Evolutionary conservation across 2,329 filamentous ascomycete genomes (phyloP).

Genomic region (Fusarium staphyleae): DNA sequence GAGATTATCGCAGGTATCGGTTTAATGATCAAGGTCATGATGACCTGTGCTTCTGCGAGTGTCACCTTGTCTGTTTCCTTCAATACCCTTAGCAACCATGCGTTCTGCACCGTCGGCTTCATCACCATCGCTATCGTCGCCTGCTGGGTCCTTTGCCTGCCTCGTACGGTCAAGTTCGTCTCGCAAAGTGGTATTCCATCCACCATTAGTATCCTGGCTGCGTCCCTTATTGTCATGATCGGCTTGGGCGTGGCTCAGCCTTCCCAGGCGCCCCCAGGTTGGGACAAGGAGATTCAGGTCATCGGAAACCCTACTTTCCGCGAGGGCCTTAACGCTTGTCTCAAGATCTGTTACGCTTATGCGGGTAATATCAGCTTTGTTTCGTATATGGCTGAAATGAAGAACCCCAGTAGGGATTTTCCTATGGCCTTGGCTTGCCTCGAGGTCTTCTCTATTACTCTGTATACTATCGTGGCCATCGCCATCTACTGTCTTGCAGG

Average conservation of each 20-base stretch:
- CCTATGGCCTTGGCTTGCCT: constrained; percentile 43
- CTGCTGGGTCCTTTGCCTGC: constrained; percentile 67
- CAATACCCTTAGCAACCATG: constrained; percentile 68
- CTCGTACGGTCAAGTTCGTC: constrained; percentile 63
- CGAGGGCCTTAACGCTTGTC: constrained; percentile 37
- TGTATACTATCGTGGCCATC: constrained; percentile 46
- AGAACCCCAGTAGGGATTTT: constrained; percentile 44
- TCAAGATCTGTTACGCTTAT: constrained; percentile 43
- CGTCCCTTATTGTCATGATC: constrained; percentile 44
- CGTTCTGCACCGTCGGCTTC: constrained; percentile 69
- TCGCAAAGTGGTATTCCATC: constrained; percentile 40
- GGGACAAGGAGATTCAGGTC: constrained; percentile 37
- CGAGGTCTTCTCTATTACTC: constrained; percentile 44
- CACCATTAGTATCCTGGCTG: constrained; percentile 38
- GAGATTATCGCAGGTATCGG: constrained; percentile 56
- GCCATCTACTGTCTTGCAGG: constrained; percentile 45
- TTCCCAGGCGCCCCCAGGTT: constrained; percentile 33
- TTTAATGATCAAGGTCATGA: constrained; percentile 74
- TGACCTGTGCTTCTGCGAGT: constrained; percentile 71
- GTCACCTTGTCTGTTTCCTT: constrained; percentile 70
- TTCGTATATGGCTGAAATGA: constrained; percentile 46
- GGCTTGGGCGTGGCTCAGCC: constrained; percentile 36
- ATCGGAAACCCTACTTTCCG: constrained; percentile 38
- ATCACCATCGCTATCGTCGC: constrained; percentile 66
- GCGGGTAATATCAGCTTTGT: constrained; percentile 45